phyloP scores from a whole-genome alignment of 176 grass and related monocot genomes.

The Coix lacrymajobi region DNA sequence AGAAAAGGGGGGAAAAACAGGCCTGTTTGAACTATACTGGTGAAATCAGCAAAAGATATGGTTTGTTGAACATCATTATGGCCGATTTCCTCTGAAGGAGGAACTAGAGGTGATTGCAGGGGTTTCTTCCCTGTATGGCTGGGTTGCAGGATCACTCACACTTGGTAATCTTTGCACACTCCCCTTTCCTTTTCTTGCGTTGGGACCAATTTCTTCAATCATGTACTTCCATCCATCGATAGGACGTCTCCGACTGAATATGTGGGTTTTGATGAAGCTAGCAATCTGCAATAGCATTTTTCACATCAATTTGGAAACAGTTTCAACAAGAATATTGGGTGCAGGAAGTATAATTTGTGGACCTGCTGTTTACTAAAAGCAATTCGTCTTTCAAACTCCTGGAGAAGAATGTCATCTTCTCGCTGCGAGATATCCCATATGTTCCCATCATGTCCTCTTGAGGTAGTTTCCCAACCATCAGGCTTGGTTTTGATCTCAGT shows the following conservation, averaged over 20 bases:
- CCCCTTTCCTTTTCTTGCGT: slow-evolving; percentile 80
- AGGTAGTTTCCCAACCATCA: slow-evolving; percentile 90
- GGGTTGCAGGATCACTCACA: slow-evolving; percentile 53
- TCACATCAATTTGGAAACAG: neutral
- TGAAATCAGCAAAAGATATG: neutral
- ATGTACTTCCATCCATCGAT: slow-evolving; percentile 92
- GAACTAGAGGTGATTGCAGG: slow-evolving; percentile 35
- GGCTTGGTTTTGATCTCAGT: slow-evolving; percentile 80
- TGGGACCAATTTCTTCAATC: slow-evolving; percentile 90
- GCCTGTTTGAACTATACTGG: neutral
- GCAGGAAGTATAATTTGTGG: neutral
- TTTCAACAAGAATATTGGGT: neutral
- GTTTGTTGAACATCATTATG: neutral
- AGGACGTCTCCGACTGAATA: slow-evolving; percentile 75
- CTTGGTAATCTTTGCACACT: slow-evolving; percentile 68
- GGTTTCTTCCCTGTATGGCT: slow-evolving; percentile 66
- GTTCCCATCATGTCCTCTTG: slow-evolving; percentile 67
- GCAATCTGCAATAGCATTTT: slow-evolving; percentile 54
- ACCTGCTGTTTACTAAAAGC: slow-evolving; percentile 98
- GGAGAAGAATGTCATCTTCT: slow-evolving; percentile 94
- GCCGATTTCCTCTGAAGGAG: slow-evolving; percentile 49
- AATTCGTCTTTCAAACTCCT: slow-evolving; percentile 89
- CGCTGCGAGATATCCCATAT: slow-evolving; percentile 94
- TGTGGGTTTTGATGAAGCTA: slow-evolving; percentile 94
- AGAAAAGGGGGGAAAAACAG: neutral